Evolutionary conservation across 441 rosid genomes (phyloP).

Genomic region (Populus hybrid): DNA sequence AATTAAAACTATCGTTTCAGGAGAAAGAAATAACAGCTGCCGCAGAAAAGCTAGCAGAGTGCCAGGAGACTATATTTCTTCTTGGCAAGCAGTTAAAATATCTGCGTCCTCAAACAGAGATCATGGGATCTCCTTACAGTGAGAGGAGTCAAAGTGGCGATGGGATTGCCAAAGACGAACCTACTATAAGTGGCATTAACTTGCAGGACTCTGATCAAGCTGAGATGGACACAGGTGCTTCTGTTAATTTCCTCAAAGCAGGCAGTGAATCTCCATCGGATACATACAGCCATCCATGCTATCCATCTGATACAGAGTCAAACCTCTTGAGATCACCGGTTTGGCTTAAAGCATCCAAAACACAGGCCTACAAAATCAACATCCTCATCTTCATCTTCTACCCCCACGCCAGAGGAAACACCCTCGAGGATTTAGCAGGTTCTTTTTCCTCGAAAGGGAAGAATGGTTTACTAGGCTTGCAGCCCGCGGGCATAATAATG

Average conservation of each 20-base stretch:
- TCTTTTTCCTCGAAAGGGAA: constrained; percentile 85
- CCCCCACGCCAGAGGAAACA: constrained; percentile 69
- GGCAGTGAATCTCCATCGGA: constrained; percentile 48
- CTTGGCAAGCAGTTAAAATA: constrained; percentile 83
- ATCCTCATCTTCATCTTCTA: constrained; percentile 50
- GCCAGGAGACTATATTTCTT: constrained; percentile 91
- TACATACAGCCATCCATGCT: constrained; percentile 27
- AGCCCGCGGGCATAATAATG: constrained; percentile 19
- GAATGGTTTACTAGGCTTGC: constrained; percentile 39
- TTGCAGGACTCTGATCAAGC: constrained; percentile 38
- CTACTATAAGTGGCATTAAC: constrained; percentile 33
- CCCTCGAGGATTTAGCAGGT: constrained; percentile 75
- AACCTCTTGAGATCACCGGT: constrained; percentile 50
- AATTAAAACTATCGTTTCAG: constrained; percentile 31
- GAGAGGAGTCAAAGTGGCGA: constrained; percentile 45
- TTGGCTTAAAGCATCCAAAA: constrained; percentile 38
- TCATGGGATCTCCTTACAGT: constrained; percentile 39
- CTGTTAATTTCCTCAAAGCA: constrained; percentile 24
- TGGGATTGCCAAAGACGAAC: constrained; percentile 36
- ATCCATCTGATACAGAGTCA: constrained; percentile 55
- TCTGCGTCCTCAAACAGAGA: constrained; percentile 62
- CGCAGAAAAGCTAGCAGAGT: constrained; percentile 88
- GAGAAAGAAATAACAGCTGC: constrained; percentile 82
- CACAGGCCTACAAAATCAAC: constrained; percentile 61
- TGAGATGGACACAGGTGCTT: constrained; percentile 31